Percentiles rank a stretch among this genome's conserved stretches.
phyloP scores from a whole-genome alignment of 2,329 filamentous ascomycete species.

The Verticillium longisporum region DNA sequence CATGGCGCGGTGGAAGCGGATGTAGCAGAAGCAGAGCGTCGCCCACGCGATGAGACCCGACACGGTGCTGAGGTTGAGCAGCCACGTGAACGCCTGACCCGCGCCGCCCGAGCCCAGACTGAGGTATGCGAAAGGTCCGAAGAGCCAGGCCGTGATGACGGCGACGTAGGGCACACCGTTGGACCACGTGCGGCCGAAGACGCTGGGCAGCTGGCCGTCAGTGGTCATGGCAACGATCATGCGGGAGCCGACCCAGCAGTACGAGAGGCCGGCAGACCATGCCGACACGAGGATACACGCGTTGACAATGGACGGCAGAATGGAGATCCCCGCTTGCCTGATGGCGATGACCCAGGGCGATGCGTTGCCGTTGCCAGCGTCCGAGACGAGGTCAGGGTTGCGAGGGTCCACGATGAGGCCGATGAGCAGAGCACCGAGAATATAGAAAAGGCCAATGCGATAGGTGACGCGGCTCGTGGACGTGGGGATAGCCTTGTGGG shows the following conservation, averaged over 20 bases:
- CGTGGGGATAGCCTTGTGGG: constrained; percentile 15
- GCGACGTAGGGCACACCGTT: constrained; percentile 36
- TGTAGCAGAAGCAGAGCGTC: not conserved
- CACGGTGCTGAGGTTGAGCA: constrained; percentile 54
- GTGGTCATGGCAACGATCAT: constrained; percentile 10
- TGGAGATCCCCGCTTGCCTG: constrained; percentile 40
- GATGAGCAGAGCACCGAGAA: constrained; percentile 14
- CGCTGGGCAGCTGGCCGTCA: constrained; percentile 18
- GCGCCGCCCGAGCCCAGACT: constrained; percentile 14
- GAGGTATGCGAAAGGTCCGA: constrained; percentile 33
- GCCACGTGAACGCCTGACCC: constrained; percentile 27
- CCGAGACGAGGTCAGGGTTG: constrained; percentile 12
- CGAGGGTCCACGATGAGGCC: constrained; percentile 14
- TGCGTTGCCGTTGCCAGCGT: constrained; percentile 31
- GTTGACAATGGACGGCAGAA: constrained; percentile 46
- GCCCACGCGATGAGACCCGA: constrained; percentile 55
- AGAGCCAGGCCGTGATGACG: constrained; percentile 27
- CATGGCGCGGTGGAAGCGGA: constrained; percentile 58
- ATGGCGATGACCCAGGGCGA: constrained; percentile 48
- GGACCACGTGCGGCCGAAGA: constrained; percentile 28
- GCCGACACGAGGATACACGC: constrained; percentile 64
- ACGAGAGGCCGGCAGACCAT: constrained; percentile 63
- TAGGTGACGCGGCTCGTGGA: constrained; percentile 17
- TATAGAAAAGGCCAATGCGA: constrained; percentile 16
- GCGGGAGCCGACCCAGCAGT: constrained; percentile 35